Conservation (phyloP, 768 basidiomycete species). For the Pulveroboletus sp. region DNA sequence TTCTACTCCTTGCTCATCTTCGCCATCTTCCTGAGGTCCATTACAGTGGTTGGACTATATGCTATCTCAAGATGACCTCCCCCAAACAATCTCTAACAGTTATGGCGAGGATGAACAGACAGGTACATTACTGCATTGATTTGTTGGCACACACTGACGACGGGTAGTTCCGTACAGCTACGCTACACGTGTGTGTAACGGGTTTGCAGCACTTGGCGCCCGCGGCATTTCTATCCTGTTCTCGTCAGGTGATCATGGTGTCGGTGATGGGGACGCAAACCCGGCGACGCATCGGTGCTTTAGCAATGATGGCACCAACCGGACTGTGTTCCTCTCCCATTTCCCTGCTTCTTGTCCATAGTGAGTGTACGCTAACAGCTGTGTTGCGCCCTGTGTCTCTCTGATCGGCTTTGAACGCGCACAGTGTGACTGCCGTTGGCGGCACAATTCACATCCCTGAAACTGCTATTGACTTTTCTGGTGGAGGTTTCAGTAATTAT, state of each 20-base stretch:
- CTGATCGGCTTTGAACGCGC: neutral
- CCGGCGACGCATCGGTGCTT: conserved; percentile 52
- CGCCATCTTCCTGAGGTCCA: too few relatives aligned
- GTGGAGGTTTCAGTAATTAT: too few relatives aligned
- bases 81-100: conserved; percentile 67
- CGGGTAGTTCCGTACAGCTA: conserved; percentile 50
- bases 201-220: conserved; percentile 63
- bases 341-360: conserved; percentile 66
- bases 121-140: conserved; percentile 30
- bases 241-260: conserved; percentile 68
- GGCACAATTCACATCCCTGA: conserved; percentile 61
- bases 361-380: conserved; percentile 33
- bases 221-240: conserved; percentile 66
- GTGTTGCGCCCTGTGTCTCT: neutral
- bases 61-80: conserved; percentile 40
- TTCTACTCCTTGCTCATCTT: too few relatives aligned
- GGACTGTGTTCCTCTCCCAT: conserved; percentile 48
- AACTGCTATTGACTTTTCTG: conserved; percentile 57
- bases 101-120: conserved; percentile 76
- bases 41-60: conserved; percentile 62
- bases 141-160: neutral
- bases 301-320: conserved; percentile 58
- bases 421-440: too few relatives aligned
- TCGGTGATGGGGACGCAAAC: conserved; percentile 59
- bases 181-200: conserved; percentile 55